These are phyloP conservation scores for Volutella citrinella DNA, from an alignment of 2,329 filamentous ascomycete species.

Conservation along the genomic window DNA sequence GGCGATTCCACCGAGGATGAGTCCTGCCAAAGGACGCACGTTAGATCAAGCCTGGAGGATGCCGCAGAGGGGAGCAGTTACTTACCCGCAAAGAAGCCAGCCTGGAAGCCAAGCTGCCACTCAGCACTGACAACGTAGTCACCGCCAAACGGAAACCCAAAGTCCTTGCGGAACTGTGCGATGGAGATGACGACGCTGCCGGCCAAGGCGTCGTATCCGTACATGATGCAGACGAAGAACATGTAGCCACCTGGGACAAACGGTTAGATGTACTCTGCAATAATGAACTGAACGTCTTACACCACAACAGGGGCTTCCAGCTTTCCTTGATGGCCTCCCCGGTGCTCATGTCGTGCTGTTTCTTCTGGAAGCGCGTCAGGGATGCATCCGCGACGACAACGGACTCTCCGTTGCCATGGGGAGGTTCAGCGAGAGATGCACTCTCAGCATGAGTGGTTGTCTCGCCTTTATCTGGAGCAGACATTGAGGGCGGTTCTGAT, in stretches of 20 bases:
- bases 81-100: not conserved
- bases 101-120: constrained; percentile 3
- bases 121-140: constrained; percentile 2
- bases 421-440: not conserved
- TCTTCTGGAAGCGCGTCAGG: not conserved
- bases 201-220: constrained; percentile 2
- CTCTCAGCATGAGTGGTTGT: no score
- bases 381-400: not conserved
- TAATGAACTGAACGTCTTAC: constrained; percentile 3
- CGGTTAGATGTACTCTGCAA: not conserved
- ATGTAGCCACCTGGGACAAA: not conserved
- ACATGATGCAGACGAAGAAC: constrained; percentile 5
- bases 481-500: no score
- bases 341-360: not conserved
- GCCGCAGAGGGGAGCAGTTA: not conserved
- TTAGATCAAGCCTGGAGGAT: no score
- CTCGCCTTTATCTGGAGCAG: no score
- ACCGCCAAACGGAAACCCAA: constrained; percentile 1
- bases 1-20: not conserved
- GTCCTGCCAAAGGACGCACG: no score
- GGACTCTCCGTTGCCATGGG: not conserved
- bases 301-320: constrained; percentile 1
- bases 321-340: constrained; percentile 2
- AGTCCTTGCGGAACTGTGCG: constrained; percentile 2
- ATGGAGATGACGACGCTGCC: constrained; percentile 4